Conservation (phyloP, 2,329 filamentous ascomycete species). For the Cyphellophora attinorum region DNA sequence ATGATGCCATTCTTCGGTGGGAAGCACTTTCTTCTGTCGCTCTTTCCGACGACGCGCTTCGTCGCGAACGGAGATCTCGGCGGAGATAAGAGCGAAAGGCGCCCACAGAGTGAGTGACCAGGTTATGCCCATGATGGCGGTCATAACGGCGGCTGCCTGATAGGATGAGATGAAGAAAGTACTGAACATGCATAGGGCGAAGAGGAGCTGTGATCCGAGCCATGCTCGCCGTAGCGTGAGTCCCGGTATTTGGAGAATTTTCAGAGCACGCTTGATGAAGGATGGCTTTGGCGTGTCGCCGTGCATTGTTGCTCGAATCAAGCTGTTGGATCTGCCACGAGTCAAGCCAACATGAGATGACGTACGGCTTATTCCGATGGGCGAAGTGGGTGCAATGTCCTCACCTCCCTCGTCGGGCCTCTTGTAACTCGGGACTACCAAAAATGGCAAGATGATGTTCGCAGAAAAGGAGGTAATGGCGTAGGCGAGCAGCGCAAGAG, state of each 20-base stretch:
- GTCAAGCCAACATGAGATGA: neutral
- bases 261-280: constrained; percentile 34
- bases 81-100: constrained; percentile 88
- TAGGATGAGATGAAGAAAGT: constrained; percentile 67
- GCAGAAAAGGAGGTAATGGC: constrained; percentile 73
- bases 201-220: constrained; percentile 77
- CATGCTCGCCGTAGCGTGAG: constrained; percentile 83
- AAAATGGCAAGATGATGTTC: constrained; percentile 75
- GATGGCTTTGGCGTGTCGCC: constrained; percentile 1
- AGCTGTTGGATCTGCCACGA: neutral
- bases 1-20: constrained; percentile 22
- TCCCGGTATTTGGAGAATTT: constrained; percentile 63
- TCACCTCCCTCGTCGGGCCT: constrained; percentile 4
- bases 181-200: constrained; percentile 69
- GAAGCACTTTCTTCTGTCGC: constrained; percentile 20
- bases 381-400: constrained; percentile 7
- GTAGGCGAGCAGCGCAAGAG: constrained; percentile 81
- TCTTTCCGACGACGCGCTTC: constrained; percentile 44
- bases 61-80: constrained; percentile 79
- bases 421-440: constrained; percentile 69
- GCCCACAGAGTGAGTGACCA: constrained; percentile 94
- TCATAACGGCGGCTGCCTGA: constrained; percentile 62
- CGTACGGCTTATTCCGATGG: constrained; percentile 7
- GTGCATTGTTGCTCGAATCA: neutral
- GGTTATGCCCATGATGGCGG: constrained; percentile 75